Percentiles rank a stretch among this genome's conserved stretches.
These are phyloP conservation scores for Plasmodium adleri DNA, from an alignment of 169 alveolate genomes.

Conservation along the genomic window DNA sequence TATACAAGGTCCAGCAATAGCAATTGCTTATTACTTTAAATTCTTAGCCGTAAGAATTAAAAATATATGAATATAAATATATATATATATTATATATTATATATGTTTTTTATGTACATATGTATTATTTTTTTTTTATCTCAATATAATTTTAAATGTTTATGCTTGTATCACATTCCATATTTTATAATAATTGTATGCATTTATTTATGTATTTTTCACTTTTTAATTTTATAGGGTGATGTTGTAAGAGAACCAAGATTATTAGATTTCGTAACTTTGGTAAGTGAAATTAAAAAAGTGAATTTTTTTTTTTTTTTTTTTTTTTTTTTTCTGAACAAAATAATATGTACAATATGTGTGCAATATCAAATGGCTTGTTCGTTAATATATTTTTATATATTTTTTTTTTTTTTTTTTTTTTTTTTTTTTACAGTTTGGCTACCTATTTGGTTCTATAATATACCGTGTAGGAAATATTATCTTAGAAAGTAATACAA, in stretches of 20 bases:
- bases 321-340: not conserved
- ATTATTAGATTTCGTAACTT: constrained; percentile 46
- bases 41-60: constrained; percentile 40
- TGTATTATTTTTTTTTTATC: not conserved
- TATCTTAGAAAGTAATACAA: constrained; percentile 30
- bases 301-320: not conserved
- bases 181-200: too few species aligned
- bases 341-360: not conserved
- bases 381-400: not conserved
- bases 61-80: not conserved
- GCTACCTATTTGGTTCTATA: constrained; percentile 62
- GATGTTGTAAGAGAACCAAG: constrained; percentile 65
- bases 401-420: constrained; percentile 16
- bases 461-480: constrained; percentile 60
- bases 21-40: constrained; percentile 69
- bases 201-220: not conserved
- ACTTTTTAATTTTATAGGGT: constrained; percentile 21
- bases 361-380: too few species aligned
- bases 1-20: constrained; percentile 74
- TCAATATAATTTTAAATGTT: not conserved
- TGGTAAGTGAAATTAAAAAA: constrained; percentile 25
- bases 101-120: not conserved
- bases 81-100: not conserved
- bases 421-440: constrained; percentile 36
- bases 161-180: too few species aligned